Percentiles rank a stretch among this genome's conserved stretches.
phyloP scores from a whole-genome alignment of 2,329 filamentous ascomycete genomes.

The Aspergillus sp. region DNA sequence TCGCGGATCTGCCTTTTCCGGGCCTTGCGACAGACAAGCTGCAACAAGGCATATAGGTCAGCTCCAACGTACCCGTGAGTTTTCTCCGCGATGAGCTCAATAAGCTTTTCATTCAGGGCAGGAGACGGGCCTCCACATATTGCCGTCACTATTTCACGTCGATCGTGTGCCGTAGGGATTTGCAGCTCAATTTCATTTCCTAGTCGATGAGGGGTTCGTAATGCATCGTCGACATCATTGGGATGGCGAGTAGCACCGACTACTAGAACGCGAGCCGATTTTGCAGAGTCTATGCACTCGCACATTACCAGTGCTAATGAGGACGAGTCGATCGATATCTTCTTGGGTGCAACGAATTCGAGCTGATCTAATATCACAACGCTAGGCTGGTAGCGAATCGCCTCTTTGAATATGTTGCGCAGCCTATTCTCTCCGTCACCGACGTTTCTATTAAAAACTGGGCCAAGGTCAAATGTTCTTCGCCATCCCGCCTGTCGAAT shows the following conservation, averaged over 20 bases:
- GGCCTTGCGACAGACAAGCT: conserved; percentile 49
- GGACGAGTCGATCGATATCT: conserved; percentile 48
- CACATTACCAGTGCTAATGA: conserved; percentile 43
- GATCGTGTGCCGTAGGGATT: conserved; percentile 69
- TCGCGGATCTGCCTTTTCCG: conserved; percentile 32
- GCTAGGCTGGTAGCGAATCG: conserved; percentile 68
- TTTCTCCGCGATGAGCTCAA: conserved; percentile 65
- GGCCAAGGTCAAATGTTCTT: conserved; percentile 56
- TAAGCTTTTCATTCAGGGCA: conserved; percentile 51
- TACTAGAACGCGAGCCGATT: conserved; percentile 63
- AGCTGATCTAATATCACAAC: conserved; percentile 78
- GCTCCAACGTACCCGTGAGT: conserved; percentile 86
- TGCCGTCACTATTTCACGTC: conserved; percentile 71
- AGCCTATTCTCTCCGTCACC: conserved; percentile 56
- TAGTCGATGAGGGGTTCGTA: conserved; percentile 67
- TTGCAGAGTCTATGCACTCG: conserved; percentile 36
- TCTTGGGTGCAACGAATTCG: conserved; percentile 65
- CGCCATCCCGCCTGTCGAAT: conserved; percentile 70
- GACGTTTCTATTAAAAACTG: conserved; percentile 33
- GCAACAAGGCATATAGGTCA: conserved; percentile 69
- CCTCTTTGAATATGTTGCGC: conserved; percentile 68
- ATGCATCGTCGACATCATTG: conserved; percentile 67
- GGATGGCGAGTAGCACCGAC: conserved; percentile 73
- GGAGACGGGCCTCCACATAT: conserved; percentile 50
- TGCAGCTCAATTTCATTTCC: conserved; percentile 69